Conservation (phyloP, 1,284 basidiomycete species). For the Ganoderma meredithae region DNA sequence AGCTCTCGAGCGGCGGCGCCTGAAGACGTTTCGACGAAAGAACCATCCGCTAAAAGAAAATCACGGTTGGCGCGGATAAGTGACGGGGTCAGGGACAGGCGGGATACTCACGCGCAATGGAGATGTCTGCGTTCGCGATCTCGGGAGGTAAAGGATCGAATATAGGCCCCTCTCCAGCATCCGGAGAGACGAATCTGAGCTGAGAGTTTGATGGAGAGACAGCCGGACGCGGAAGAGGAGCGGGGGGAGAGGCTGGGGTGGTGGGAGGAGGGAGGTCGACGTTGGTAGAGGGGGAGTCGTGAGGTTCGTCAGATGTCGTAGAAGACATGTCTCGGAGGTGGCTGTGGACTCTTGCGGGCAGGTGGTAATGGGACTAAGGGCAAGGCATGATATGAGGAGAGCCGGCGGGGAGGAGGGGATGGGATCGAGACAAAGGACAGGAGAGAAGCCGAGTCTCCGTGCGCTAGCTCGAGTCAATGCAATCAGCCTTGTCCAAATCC, state of each 20-base stretch:
- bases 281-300: slow-evolving; percentile 19
- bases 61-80: slow-evolving; percentile 8
- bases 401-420: slow-evolving; percentile 11
- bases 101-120: slow-evolving; percentile 62
- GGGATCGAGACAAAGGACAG: slow-evolving; percentile 24
- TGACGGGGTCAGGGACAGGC: slow-evolving; percentile 8
- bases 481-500: slow-evolving; percentile 30
- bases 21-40: slow-evolving; percentile 80
- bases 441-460: slow-evolving; percentile 5
- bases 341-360: slow-evolving; percentile 3
- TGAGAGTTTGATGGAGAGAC: slow-evolving; percentile 21
- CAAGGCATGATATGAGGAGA: slow-evolving; percentile 25
- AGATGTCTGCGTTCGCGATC: slow-evolving; percentile 64
- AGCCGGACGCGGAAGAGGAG: slow-evolving; percentile 25
- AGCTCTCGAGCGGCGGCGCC: slow-evolving; percentile 75
- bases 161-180: slow-evolving; percentile 14
- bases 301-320: slow-evolving; percentile 29
- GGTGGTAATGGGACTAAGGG: slow-evolving; percentile 19
- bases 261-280: slow-evolving; percentile 18
- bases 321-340: slow-evolving; percentile 28
- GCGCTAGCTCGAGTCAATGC: slow-evolving; percentile 25
- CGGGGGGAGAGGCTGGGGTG: slow-evolving; percentile 29
- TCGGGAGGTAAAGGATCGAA: slow-evolving; percentile 49
- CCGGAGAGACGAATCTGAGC: slow-evolving; percentile 22
- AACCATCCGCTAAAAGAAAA: slow-evolving; percentile 55